These are phyloP conservation scores for Phytophthora lateralis DNA, from an alignment of 352 stramenopile genomes.

Conservation along the genomic window DNA sequence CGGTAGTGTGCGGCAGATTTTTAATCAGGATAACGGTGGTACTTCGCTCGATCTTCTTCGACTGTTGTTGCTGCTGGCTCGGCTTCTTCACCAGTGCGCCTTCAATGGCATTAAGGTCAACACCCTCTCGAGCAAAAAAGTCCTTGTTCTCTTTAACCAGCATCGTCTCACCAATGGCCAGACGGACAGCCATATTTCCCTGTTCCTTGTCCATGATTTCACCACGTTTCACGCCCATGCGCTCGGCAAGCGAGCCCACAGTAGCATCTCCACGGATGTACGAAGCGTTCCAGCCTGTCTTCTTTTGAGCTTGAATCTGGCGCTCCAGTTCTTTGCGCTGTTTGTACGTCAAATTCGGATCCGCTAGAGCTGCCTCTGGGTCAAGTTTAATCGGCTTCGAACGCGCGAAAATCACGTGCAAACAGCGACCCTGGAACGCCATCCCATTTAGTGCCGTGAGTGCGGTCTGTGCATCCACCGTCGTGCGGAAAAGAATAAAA, in stretches of 20 bases:
- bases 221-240: constrained; percentile 92
- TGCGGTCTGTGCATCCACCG: constrained; percentile 88
- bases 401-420: constrained; percentile 94
- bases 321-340: constrained; percentile 92
- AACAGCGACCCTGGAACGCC: constrained; percentile 95
- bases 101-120: constrained; percentile 95
- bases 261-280: constrained; percentile 84
- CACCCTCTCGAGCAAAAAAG: constrained; percentile 95
- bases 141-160: constrained; percentile 98
- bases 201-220: constrained; percentile 96
- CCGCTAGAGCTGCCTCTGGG: constrained; percentile 56
- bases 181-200: constrained; percentile 96
- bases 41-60: constrained; percentile 89
- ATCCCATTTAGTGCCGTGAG: constrained; percentile 92
- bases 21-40: constrained; percentile 97
- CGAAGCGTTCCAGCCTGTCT: constrained; percentile 96
- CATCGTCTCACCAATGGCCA: constrained; percentile 98
- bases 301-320: constrained; percentile 75
- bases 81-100: constrained; percentile 69
- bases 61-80: constrained; percentile 37
- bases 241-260: constrained; percentile 77
- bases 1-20: constrained; percentile 96
- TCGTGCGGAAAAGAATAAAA: constrained; percentile 96
- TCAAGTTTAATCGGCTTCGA: constrained; percentile 70
- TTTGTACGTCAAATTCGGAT: constrained; percentile 87